Conservation (phyloP, 257 asterid species). For the Solanum gracilifrons region DNA sequence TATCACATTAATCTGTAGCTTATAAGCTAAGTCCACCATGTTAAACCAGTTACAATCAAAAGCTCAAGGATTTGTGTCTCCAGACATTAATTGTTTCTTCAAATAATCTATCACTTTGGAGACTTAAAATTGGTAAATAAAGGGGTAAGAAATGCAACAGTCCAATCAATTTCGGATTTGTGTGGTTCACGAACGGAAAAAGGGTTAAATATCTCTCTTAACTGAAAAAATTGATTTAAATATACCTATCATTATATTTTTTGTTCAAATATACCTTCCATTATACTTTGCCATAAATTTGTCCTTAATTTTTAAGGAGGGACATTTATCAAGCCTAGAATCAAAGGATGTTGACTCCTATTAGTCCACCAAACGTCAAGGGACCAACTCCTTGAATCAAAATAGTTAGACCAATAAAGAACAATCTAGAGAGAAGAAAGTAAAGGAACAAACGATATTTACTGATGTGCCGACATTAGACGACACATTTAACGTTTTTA, state of each 20-base stretch:
- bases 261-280: too few species aligned
- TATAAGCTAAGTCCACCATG: neutral
- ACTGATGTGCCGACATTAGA: neutral
- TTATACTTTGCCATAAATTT: neutral
- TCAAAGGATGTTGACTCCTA: neutral
- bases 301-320: neutral
- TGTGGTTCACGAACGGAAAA: neutral
- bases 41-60: neutral
- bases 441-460: neutral
- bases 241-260: neutral
- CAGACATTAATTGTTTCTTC: neutral
- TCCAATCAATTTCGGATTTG: neutral
- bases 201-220: neutral
- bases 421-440: neutral
- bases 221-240: neutral
- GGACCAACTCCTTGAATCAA: neutral
- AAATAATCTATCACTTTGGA: neutral
- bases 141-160: neutral
- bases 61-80: neutral
- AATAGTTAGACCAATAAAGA: neutral
- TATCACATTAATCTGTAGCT: neutral
- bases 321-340: neutral
- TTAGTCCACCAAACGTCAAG: neutral
- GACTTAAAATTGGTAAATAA: neutral
- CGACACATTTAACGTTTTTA: neutral